Base-by-base conservation (phyloP, 495 filamentous ascomycete species). In the Amorphotheca resinae region DNA sequence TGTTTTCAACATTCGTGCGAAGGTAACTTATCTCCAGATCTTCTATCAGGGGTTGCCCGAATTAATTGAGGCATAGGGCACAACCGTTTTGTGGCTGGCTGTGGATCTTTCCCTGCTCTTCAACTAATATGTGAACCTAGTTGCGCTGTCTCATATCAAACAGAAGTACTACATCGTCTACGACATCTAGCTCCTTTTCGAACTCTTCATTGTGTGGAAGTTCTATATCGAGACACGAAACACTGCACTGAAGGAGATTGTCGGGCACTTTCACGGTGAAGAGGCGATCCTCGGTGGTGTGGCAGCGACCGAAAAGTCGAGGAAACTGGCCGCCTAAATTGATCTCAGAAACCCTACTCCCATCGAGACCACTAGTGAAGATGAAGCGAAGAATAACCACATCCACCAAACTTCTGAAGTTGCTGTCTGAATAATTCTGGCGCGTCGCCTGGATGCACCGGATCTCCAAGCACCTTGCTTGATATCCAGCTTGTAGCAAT, bases 201-300 rank as follows among this genome's bases (percentile, higher is more conserved):
- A 71, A 49, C 48, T 72, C 1, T 26, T 58, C 34, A 59, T 71
- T 26, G 59, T 68, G 30, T 67, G 28, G 38, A 41, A 59, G 44
- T 63, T 61, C 42, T 70, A 65, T 42, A 63, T 68, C 36, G 68
- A 71, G 52, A 72, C 69, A 36, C 57, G 60, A n/a, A 64, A 64
- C 40, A 61, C 63, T 12, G 54, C 63, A 4, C 58, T 73, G 38
- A 68, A 73, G 41, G 69, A 72, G 48, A 70, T 73, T 40, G 60
- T 62, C 21, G 63, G 62, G 38, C 56, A 64, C 46, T 70, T 70
- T 48, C 67, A 69, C 48, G 66, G 62, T 9, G 47, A 50, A 28
- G 30, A 22, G 9, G 36, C 41, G 18, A 41, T 44, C 8, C 33
- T 50, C 9, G 41, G 47, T n/a, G 47, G 41, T 9, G 30, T 16